Conservation (phyloP, 2,329 filamentous ascomycete genomes). For the Colletotrichum sp. region DNA sequence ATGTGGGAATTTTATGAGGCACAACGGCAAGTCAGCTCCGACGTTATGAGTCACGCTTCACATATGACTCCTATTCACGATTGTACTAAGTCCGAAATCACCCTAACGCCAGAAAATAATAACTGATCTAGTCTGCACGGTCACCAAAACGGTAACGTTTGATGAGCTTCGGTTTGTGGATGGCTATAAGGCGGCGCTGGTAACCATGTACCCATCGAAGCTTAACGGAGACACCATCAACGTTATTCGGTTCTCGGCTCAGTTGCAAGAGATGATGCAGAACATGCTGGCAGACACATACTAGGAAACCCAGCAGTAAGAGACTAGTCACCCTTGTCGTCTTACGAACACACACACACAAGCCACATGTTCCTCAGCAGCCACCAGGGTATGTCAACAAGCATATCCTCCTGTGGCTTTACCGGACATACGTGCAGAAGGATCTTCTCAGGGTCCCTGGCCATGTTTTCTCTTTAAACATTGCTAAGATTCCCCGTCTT, state of each 20-base stretch:
- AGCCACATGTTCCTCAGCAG: neutral
- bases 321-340: neutral
- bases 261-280: neutral
- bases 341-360: neutral
- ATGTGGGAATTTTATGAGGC: neutral
- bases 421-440: neutral
- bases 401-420: neutral
- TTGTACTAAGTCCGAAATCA: neutral
- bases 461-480: neutral
- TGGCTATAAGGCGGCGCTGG: neutral
- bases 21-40: neutral
- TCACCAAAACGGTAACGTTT: neutral
- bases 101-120: neutral
- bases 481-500: neutral
- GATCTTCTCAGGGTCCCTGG: neutral
- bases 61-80: neutral
- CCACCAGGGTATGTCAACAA: neutral
- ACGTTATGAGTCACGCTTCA: neutral
- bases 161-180: neutral
- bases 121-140: neutral
- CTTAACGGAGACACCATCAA: neutral
- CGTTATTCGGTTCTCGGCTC: neutral
- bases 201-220: neutral
- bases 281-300: neutral
- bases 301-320: neutral